A percentile compares a stretch with the other conserved stretches of the same genome.
These are phyloP conservation scores for Elymus sibiricus DNA, from an alignment of 176 grass and related monocot genomes.

Conservation along the genomic window DNA sequence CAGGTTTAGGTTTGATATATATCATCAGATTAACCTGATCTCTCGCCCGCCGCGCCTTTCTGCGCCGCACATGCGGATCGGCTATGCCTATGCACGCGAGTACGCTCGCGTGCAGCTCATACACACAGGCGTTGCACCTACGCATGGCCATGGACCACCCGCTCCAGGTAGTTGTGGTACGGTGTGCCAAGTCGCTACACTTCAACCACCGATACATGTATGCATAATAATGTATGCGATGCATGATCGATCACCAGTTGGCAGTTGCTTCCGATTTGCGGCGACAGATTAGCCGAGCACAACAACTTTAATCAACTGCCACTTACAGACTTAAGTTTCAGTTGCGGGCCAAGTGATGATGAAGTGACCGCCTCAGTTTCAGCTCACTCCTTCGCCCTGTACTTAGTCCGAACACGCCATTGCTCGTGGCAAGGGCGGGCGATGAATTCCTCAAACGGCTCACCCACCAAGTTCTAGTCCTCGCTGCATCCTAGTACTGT, in stretches of 20 bases:
- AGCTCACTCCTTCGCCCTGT: background rate
- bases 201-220: background rate
- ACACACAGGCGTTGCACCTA: constrained; percentile 22
- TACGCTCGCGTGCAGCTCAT: background rate
- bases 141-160: constrained; percentile 27
- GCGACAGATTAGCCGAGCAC: background rate
- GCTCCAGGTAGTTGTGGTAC: background rate
- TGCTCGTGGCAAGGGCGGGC: background rate
- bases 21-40: background rate
- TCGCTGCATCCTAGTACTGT: background rate
- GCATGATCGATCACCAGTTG: background rate
- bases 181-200: background rate
- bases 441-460: background rate
- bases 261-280: background rate
- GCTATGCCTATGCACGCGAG: background rate
- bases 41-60: background rate
- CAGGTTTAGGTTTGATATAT: too few species aligned
- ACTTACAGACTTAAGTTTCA: background rate
- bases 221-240: background rate
- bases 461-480: background rate
- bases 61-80: constrained; percentile 7
- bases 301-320: background rate
- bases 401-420: background rate
- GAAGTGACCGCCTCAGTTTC: background rate
- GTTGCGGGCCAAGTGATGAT: background rate